A percentile compares a stretch with the other conserved stretches of the same genome.
Evolutionary conservation across 805 yeast genomes (phyloP).

Genomic region (Candida lessepsii): DNA sequence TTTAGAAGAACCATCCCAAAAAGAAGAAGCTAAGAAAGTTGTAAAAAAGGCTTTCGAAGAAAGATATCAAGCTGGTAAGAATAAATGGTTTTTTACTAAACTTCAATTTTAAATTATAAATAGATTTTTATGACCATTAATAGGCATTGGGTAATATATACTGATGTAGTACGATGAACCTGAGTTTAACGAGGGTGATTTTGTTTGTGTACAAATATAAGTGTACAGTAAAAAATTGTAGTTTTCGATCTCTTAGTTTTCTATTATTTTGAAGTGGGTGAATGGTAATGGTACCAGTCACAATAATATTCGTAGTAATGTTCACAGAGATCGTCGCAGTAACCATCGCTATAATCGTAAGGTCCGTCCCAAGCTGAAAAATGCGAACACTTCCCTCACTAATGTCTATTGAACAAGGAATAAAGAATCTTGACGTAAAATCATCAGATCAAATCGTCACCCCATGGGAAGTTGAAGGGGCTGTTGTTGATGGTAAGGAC

Average conservation of each 20-base stretch:
- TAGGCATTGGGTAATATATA: conserved; percentile 7
- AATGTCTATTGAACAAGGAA: conserved; percentile 10
- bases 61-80: conserved; percentile 99
- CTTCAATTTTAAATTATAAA: conserved; percentile 67
- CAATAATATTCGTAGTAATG: too few relatives aligned
- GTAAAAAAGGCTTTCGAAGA: conserved; percentile 99
- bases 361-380: too few relatives aligned
- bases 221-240: too few relatives aligned
- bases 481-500: conserved; percentile 91
- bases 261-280: too few relatives aligned
- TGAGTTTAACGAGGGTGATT: too few relatives aligned
- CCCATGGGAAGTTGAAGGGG: conserved; percentile 99
- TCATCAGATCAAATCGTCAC: conserved; percentile 50
- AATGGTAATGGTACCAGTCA: too few relatives aligned
- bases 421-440: conserved; percentile 13
- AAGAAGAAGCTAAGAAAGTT: conserved; percentile 98
- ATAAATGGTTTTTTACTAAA: conserved; percentile 99
- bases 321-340: too few relatives aligned
- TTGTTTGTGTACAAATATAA: too few relatives aligned
- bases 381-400: conserved; percentile 4
- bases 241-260: not conserved
- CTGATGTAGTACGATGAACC: conserved; percentile 3
- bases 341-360: too few relatives aligned
- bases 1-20: conserved; percentile 95
- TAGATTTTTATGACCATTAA: conserved; percentile 4